Base-by-base conservation (phyloP, 108 stramenopile species). In the Skeletonema menzelii region DNA sequence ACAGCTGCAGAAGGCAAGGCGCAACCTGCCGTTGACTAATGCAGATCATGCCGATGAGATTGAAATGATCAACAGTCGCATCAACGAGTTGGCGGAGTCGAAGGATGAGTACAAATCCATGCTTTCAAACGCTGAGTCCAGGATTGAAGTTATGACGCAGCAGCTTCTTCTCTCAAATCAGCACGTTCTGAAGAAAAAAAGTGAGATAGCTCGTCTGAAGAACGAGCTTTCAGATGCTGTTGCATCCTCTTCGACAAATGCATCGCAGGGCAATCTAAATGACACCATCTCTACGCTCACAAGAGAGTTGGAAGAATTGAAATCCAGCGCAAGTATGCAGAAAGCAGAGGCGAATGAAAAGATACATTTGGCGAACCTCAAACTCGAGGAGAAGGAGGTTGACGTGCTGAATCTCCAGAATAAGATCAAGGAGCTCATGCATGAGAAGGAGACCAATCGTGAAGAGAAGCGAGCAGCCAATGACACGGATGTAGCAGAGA, bases 311-410 rank as follows among this genome's bases (percentile, higher is more conserved):
- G 78, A 72, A 44, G 60, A 67, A 4, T 24, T 59, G 7, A 66
- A 42, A 27, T 46, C 64, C 12, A 56, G 57, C 32, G 71, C 47
- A 35, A 65, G 66, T 20, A 17, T 32, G 37, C 72, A 46, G 60
- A 80, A 73, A 58, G 79, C 79, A 6, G 37, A 32, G 34, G 66
- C 79, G 5, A 69, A 80, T 26, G 77, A 62, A 28, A 72, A 67
- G 59, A 67, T 79, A 7, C 19, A 72, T 19, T 28, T 27, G 19
- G 14, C 56, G 49, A 67, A 66, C 22, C 40, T 61, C n/a, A 31
- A 42, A 28, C 59, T 79, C 37, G 67, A 66, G 32, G 65, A 44
- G 31, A 79, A 72, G 49, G 77, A 79, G 24, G 59, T 59, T 4
- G 34, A 56, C n/a, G 35, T 62, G 12, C 6, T 53, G 28, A 57